Conservation (phyloP, 2,329 filamentous ascomycete genomes). For the Colletotrichum somersetense region DNA sequence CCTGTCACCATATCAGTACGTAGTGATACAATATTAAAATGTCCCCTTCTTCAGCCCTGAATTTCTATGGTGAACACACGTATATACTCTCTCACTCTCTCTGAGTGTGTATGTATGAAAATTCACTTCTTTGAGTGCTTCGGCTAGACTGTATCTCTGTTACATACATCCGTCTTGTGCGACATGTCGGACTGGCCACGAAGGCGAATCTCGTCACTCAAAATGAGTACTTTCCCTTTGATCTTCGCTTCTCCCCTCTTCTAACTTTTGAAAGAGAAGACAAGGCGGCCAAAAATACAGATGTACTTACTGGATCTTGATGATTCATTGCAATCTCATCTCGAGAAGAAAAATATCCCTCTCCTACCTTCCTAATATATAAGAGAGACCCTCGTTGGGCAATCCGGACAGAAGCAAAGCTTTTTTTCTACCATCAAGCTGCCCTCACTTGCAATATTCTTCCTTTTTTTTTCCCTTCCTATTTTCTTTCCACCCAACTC, state of each 20-base stretch:
- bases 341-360: too few relatives aligned
- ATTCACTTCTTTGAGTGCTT: not conserved
- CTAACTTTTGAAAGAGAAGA: not conserved
- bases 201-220: not conserved
- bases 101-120: too few relatives aligned
- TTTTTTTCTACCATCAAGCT: too few relatives aligned
- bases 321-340: not conserved
- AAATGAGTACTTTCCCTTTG: not conserved
- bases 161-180: slow-evolving; percentile 16
- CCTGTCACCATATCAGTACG: not conserved
- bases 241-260: not conserved
- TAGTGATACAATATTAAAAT: slow-evolving; percentile 4
- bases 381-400: not conserved
- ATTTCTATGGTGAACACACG: not conserved
- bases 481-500: not conserved
- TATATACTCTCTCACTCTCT: not conserved
- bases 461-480: too few relatives aligned
- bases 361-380: not conserved
- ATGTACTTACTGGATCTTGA: not conserved
- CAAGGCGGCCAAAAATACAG: not conserved
- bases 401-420: not conserved
- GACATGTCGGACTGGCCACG: not conserved
- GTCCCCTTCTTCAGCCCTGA: not conserved
- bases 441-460: too few relatives aligned
- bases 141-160: not conserved